Evolutionary conservation across 441 rosid species (phyloP).

Genomic region (Croton laevigatus): DNA sequence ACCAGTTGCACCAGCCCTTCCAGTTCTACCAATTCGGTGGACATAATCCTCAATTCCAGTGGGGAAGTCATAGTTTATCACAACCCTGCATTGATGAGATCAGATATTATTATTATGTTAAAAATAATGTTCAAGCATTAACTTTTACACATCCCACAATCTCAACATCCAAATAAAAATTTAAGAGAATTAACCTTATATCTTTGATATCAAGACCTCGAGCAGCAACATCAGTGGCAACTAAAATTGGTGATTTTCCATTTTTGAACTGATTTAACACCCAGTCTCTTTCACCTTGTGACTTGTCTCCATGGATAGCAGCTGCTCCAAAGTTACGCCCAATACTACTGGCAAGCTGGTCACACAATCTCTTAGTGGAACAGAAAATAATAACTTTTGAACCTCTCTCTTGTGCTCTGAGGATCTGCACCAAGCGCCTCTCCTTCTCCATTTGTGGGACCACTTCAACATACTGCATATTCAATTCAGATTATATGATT

Average conservation of each 20-base stretch:
- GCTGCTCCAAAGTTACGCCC: slow-evolving; percentile 85
- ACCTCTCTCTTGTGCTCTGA: slow-evolving; percentile 85
- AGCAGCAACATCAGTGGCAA: slow-evolving; percentile 98
- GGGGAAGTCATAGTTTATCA: slow-evolving; percentile 91
- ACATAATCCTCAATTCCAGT: slow-evolving; percentile 95
- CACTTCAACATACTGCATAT: slow-evolving; percentile 79
- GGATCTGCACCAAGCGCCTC: slow-evolving; percentile 87
- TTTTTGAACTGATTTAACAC: slow-evolving; percentile 81
- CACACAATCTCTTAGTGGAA: slow-evolving; percentile 87
- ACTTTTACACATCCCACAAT: not conserved
- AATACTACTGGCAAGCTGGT: slow-evolving; percentile 79
- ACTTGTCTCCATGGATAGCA: slow-evolving; percentile 95
- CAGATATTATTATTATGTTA: not conserved
- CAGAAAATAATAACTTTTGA: slow-evolving; percentile 88
- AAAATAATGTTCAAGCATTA: not conserved
- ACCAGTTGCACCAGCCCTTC: slow-evolving; percentile 98
- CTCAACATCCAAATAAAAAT: not conserved
- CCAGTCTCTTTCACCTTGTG: slow-evolving; percentile 97
- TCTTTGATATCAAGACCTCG: slow-evolving; percentile 95
- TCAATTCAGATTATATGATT: not conserved
- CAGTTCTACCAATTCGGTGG: slow-evolving; percentile 96
- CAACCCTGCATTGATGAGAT: slow-evolving; percentile 50
- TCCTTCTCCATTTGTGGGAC: slow-evolving; percentile 91
- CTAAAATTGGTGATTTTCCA: slow-evolving; percentile 76
- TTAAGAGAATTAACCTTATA: slow-evolving; percentile 48